Conservation (phyloP, 2,329 filamentous ascomycete genomes). For the Pseudogymnoascus sp. region DNA sequence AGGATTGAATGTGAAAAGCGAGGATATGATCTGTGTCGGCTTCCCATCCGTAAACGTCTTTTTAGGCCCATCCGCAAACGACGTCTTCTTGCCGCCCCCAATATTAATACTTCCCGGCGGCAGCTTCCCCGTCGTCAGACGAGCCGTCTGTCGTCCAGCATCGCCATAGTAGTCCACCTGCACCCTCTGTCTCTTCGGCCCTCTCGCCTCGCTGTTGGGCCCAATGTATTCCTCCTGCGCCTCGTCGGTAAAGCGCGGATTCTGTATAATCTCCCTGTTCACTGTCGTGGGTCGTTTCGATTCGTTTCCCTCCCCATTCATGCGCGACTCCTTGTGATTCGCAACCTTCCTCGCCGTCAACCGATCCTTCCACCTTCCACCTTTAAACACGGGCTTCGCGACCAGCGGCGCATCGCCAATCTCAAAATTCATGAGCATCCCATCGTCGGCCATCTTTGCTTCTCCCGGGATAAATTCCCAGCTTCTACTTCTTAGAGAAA, state of each 20-base stretch:
- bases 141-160: constrained; percentile 14
- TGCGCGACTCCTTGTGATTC: constrained; percentile 42
- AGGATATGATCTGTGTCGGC: constrained; percentile 68
- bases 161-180: constrained; percentile 18
- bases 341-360: constrained; percentile 68
- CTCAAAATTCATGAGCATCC: constrained; percentile 89
- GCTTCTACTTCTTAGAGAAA: neutral
- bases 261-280: constrained; percentile 13
- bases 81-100: constrained; percentile 19
- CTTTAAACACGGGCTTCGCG: constrained; percentile 62
- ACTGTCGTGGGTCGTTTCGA: constrained; percentile 20
- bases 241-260: neutral
- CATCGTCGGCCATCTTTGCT: constrained; percentile 77
- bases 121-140: constrained; percentile 31
- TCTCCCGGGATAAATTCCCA: neutral
- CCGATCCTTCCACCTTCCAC: constrained; percentile 88
- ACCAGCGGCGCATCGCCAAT: constrained; percentile 60
- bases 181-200: constrained; percentile 40
- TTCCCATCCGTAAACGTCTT: constrained; percentile 29
- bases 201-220: constrained; percentile 18
- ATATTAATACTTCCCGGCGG: constrained; percentile 30
- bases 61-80: constrained; percentile 20
- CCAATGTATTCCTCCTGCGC: constrained; percentile 28
- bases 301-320: constrained; percentile 27
- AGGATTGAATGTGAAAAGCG: constrained; percentile 87